Evolutionary conservation across 306 rosid species (phyloP).

Genomic region (Rubus parviflorus): DNA sequence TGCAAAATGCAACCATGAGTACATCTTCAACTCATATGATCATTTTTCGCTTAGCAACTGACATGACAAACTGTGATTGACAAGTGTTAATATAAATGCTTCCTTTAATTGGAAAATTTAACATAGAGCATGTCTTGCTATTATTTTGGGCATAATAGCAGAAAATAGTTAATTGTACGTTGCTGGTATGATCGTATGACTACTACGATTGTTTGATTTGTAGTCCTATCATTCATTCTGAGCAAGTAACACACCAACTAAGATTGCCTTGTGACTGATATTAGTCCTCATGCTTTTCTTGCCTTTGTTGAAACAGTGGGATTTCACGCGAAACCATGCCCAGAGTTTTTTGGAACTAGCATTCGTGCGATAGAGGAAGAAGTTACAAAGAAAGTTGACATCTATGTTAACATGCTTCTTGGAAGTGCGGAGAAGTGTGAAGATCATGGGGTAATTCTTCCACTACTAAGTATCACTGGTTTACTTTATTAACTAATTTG

Average conservation of each 20-base stretch:
- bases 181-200: not conserved
- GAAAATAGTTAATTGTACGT: too few species aligned
- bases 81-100: not conserved
- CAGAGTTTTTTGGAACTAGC: slow-evolving; percentile 56
- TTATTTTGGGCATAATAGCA: not conserved
- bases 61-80: not conserved
- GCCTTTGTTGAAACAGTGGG: slow-evolving; percentile 56
- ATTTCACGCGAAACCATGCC: slow-evolving; percentile 51
- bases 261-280: not conserved
- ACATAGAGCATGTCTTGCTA: not conserved
- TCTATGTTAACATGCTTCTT: slow-evolving; percentile 55
- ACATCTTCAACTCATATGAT: not conserved
- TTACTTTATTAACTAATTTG: not conserved
- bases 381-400: slow-evolving; percentile 65
- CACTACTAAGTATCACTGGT: not conserved
- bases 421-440: slow-evolving; percentile 49
- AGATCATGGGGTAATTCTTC: slow-evolving; percentile 50
- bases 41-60: not conserved
- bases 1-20: not conserved
- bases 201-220: not conserved
- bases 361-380: slow-evolving; percentile 69
- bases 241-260: not conserved
- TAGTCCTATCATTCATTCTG: not conserved
- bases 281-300: not conserved
- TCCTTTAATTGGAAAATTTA: not conserved